Evolutionary conservation across 1,139 yeast species (phyloP).

Genomic region (Yamadazyma atlantica): DNA sequence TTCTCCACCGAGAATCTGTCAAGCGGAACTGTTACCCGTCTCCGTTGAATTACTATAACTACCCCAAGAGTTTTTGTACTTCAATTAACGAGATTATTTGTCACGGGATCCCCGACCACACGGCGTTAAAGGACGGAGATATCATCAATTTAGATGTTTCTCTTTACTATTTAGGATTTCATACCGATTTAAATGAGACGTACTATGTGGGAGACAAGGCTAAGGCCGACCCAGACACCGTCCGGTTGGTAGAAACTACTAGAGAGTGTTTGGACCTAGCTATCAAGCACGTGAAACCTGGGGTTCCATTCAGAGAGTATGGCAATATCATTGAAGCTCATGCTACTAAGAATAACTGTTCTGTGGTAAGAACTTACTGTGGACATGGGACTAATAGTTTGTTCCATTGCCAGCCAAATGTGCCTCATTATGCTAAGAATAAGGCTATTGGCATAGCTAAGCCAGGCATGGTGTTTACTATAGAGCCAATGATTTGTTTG

Average conservation of each 20-base stretch:
- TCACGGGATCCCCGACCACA: slow-evolving; percentile 95
- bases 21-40: slow-evolving; percentile 93
- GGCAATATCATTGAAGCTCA: slow-evolving; percentile 90
- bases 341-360: slow-evolving; percentile 74
- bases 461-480: slow-evolving; percentile 96
- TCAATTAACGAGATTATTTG: slow-evolving; percentile 94
- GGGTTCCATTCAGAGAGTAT: slow-evolving; percentile 79
- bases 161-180: slow-evolving; percentile 81
- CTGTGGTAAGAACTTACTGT: slow-evolving; percentile 87
- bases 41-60: slow-evolving; percentile 91
- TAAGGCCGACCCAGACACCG: slow-evolving; percentile 67
- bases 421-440: slow-evolving; percentile 93
- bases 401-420: slow-evolving; percentile 91
- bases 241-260: slow-evolving; percentile 90
- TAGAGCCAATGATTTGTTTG: slow-evolving; percentile 94
- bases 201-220: slow-evolving; percentile 95
- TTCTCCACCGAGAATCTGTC: slow-evolving; percentile 85
- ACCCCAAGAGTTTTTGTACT: slow-evolving; percentile 91
- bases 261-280: slow-evolving; percentile 87
- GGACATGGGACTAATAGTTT: slow-evolving; percentile 91
- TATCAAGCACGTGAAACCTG: slow-evolving; percentile 85
- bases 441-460: slow-evolving; percentile 93
- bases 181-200: slow-evolving; percentile 94
- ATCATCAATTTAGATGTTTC: slow-evolving; percentile 90
- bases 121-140: slow-evolving; percentile 88